Evolutionary conservation across 352 stramenopile species (phyloP).

Genomic region (Globisporangium heterothallicum): DNA sequence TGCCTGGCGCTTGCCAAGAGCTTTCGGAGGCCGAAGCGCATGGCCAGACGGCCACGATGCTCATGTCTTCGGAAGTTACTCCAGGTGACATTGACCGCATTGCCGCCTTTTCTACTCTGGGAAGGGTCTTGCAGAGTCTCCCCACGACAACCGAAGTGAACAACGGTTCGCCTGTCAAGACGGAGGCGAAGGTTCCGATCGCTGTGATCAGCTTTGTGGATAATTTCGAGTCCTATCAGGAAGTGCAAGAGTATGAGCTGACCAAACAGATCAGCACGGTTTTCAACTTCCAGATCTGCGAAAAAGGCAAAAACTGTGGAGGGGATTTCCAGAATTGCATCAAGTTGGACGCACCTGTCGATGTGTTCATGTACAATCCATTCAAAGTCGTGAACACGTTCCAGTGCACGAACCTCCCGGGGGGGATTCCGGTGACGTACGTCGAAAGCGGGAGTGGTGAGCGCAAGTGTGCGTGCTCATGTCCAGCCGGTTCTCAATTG

Average conservation of each 20-base stretch:
- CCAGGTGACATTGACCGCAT: slow-evolving; percentile 2
- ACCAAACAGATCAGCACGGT: slow-evolving; percentile 9
- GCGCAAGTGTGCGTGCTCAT: not conserved
- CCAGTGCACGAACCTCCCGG: slow-evolving; percentile 34
- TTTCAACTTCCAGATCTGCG: slow-evolving; percentile 22
- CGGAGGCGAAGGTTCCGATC: not conserved
- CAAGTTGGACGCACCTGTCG: slow-evolving; percentile 24
- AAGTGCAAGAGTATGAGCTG: slow-evolving; percentile 12
- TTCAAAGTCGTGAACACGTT: slow-evolving; percentile 38
- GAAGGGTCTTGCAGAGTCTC: slow-evolving; percentile 5
- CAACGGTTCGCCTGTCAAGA: not conserved
- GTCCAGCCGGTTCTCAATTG: not conserved
- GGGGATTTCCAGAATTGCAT: slow-evolving; percentile 28
- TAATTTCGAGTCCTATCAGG: slow-evolving; percentile 5
- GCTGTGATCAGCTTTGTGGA: slow-evolving; percentile 17
- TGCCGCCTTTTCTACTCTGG: slow-evolving; percentile 2
- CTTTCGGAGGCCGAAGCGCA: slow-evolving; percentile 23
- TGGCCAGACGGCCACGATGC: slow-evolving; percentile 12
- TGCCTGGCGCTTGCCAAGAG: slow-evolving; percentile 37
- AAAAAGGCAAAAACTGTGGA: slow-evolving; percentile 17
- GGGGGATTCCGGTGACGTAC: not conserved
- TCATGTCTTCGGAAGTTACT: not conserved
- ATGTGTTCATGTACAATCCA: slow-evolving; percentile 69
- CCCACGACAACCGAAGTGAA: not conserved
- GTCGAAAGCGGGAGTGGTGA: not conserved